phyloP scores from a whole-genome alignment of 345 rosid genomes.

The Rhodomyrtus tomentosa region DNA sequence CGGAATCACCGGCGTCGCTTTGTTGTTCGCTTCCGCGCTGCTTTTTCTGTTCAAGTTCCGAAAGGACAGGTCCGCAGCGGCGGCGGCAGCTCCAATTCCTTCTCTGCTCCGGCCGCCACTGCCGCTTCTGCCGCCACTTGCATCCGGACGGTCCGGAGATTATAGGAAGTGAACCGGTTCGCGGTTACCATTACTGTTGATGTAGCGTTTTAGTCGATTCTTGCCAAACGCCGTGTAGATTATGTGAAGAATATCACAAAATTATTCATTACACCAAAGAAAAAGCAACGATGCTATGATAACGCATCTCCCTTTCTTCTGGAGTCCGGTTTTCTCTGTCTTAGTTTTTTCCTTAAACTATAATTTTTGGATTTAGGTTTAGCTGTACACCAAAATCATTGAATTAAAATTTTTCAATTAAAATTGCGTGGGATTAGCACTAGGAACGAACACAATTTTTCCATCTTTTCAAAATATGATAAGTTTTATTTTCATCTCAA shows the following conservation, averaged over 20 bases:
- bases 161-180: background rate
- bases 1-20: slow-evolving; percentile 8
- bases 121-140: background rate
- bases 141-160: background rate
- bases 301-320: background rate
- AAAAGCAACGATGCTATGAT: background rate
- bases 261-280: background rate
- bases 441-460: background rate
- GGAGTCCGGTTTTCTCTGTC: background rate
- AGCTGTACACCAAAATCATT: background rate
- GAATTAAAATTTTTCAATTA: background rate
- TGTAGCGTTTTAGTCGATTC: background rate
- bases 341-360: background rate
- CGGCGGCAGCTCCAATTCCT: background rate
- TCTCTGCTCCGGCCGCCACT: background rate
- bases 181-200: background rate
- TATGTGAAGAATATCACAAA: background rate
- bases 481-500: background rate
- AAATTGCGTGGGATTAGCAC: background rate
- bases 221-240: background rate
- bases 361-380: background rate
- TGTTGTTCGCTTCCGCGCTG: slow-evolving; percentile 5
- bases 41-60: slow-evolving; percentile 1
- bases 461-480: background rate
- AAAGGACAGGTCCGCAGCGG: background rate